Evolutionary conservation across 768 basidiomycete species (phyloP).

Genomic region (Crassisporium funariophilum): DNA sequence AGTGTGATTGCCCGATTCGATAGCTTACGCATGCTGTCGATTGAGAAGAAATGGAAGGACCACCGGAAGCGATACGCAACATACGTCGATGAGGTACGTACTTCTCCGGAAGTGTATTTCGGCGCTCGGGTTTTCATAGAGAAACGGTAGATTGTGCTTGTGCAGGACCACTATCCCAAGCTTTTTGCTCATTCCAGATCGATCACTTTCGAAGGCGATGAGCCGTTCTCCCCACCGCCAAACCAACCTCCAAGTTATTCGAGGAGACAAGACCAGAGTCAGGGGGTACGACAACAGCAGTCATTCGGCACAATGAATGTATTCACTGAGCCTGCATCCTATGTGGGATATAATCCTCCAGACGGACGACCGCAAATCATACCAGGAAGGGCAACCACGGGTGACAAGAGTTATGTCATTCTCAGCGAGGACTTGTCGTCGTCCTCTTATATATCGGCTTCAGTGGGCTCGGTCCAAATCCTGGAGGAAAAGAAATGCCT

Average conservation of each 20-base stretch:
- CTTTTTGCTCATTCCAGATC: too few species aligned
- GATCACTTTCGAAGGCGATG: too few species aligned
- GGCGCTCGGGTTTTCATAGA: neutral
- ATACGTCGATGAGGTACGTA: constrained; percentile 17
- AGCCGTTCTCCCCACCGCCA: too few species aligned
- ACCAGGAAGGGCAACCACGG: neutral
- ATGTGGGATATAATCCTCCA: too few species aligned
- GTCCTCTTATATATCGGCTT: constrained; percentile 17
- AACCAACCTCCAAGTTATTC: too few species aligned
- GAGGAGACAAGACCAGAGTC: too few species aligned
- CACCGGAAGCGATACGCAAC: constrained; percentile 16
- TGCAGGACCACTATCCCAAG: constrained; percentile 17
- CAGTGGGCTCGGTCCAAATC: constrained; percentile 12
- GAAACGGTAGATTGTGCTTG: constrained; percentile 9
- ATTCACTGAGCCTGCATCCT: too few species aligned
- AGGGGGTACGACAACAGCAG: too few species aligned
- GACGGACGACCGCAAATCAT: constrained; percentile 3
- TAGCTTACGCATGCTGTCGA: constrained; percentile 5
- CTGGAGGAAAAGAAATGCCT: constrained; percentile 16
- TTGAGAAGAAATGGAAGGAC: constrained; percentile 17
- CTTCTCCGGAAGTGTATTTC: neutral
- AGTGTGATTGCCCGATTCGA: constrained; percentile 1
- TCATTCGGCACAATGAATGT: too few species aligned
- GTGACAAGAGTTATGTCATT: too few species aligned
- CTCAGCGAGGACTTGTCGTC: constrained; percentile 15